Percentiles rank a stretch among this genome's conserved stretches.
phyloP scores from a whole-genome alignment of 2,329 filamentous ascomycete species.

The Zymoseptoria crescenta region DNA sequence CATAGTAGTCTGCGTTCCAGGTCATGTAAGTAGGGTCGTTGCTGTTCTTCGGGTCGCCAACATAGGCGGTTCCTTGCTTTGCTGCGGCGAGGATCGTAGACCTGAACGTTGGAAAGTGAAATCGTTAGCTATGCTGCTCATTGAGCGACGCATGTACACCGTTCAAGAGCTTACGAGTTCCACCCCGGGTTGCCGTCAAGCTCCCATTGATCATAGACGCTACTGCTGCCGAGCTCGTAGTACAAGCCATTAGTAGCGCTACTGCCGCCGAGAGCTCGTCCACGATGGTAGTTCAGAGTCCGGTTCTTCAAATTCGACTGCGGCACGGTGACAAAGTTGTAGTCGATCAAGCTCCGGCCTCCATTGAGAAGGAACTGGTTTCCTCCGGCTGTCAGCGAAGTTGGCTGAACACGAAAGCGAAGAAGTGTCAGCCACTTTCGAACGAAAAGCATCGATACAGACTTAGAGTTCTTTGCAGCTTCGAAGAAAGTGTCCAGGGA shows the following conservation, averaged over 20 bases:
- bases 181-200: conserved; percentile 12
- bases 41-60: conserved; percentile 10
- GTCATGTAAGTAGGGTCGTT: conserved; percentile 15
- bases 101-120: neutral
- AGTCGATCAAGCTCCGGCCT: conserved; percentile 9
- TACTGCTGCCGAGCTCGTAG: conserved; percentile 9
- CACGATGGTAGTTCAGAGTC: conserved; percentile 12
- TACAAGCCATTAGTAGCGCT: conserved; percentile 13
- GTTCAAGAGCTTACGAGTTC: conserved; percentile 7
- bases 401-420: neutral
- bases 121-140: neutral
- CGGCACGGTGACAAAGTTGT: conserved; percentile 12
- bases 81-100: neutral
- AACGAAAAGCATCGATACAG: neutral
- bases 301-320: conserved; percentile 13
- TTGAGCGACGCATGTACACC: neutral
- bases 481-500: no score
- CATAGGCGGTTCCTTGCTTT: conserved; percentile 9
- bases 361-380: conserved; percentile 14
- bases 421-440: neutral
- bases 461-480: neutral
- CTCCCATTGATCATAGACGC: conserved; percentile 11
- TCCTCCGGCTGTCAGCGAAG: conserved; percentile 9
- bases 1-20: conserved; percentile 11
- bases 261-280: conserved; percentile 11